Conservation (phyloP, 345 rosid species). For the Durio zibethinus region DNA sequence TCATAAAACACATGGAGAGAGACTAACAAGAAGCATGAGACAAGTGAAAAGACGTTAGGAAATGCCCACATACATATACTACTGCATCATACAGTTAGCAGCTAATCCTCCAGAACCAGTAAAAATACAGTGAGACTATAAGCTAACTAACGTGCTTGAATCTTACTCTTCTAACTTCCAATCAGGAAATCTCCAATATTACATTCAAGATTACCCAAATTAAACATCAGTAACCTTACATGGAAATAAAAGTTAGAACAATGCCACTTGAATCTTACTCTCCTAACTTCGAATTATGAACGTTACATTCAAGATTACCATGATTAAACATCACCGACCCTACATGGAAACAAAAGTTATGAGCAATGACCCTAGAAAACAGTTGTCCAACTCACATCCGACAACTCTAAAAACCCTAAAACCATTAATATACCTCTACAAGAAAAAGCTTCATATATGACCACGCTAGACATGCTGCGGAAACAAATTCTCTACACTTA, state of each 20-base stretch:
- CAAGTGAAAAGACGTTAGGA: neutral
- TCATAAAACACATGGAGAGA: neutral
- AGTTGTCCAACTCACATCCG: neutral
- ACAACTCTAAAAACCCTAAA: conserved; percentile 2
- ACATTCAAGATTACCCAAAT: conserved; percentile 11
- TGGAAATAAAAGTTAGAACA: neutral
- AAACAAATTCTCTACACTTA: neutral
- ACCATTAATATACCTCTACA: conserved; percentile 4
- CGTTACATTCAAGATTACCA: conserved; percentile 6
- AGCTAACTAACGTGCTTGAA: neutral
- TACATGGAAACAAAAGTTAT: neutral
- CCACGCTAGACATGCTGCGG: neutral
- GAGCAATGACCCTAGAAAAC: neutral
- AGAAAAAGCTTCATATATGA: neutral
- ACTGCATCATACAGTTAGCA: neutral
- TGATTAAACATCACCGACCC: neutral
- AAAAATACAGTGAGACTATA: neutral
- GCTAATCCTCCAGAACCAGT: conserved; percentile 9
- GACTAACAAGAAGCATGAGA: neutral
- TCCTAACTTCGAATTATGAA: conserved; percentile 5
- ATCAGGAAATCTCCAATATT: neutral
- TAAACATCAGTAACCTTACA: neutral
- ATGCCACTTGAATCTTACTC: neutral
- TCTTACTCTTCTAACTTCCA: conserved; percentile 5
- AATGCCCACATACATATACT: neutral